phyloP scores from a whole-genome alignment of 345 rosid species.

The Microcos paniculata region DNA sequence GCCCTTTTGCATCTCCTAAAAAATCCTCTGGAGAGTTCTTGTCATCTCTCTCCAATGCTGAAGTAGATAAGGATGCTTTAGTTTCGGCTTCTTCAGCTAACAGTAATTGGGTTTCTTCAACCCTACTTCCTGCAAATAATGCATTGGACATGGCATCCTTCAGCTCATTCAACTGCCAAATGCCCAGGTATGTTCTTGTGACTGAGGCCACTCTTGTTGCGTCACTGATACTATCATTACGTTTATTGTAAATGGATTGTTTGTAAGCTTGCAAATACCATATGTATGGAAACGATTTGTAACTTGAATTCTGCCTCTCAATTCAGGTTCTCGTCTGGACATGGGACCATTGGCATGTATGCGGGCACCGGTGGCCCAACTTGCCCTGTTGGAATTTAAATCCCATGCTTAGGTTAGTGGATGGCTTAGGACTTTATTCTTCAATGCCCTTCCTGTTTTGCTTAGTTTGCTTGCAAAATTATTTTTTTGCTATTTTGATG shows the following conservation, averaged over 20 bases:
- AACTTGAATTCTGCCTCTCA: neutral
- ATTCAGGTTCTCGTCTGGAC: conserved; percentile 60
- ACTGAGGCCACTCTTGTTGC: neutral
- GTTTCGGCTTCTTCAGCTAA: conserved; percentile 28
- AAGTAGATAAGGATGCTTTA: conserved; percentile 37
- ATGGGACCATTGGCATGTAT: conserved; percentile 63
- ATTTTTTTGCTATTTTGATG: neutral
- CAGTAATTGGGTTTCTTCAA: conserved; percentile 36
- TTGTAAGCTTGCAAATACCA: neutral
- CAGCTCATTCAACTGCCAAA: conserved; percentile 74
- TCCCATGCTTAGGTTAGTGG: conserved; percentile 32
- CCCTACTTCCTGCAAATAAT: conserved; percentile 33
- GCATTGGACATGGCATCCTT: conserved; percentile 56
- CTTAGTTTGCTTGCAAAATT: neutral
- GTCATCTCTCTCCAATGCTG: conserved; percentile 35
- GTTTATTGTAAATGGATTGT: neutral
- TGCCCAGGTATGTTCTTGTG: conserved; percentile 51
- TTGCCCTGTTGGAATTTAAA: conserved; percentile 87
- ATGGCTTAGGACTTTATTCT: conserved; percentile 25
- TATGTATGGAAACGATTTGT: neutral
- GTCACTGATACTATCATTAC: neutral
- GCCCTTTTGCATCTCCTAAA: conserved; percentile 64
- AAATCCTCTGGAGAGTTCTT: conserved; percentile 32
- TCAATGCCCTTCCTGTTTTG: neutral
- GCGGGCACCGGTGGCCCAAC: conserved; percentile 76